Percentiles rank a stretch among this genome's conserved stretches.
These are phyloP conservation scores for Agrocybe praecox DNA, from an alignment of 768 basidiomycete genomes.

Conservation along the genomic window DNA sequence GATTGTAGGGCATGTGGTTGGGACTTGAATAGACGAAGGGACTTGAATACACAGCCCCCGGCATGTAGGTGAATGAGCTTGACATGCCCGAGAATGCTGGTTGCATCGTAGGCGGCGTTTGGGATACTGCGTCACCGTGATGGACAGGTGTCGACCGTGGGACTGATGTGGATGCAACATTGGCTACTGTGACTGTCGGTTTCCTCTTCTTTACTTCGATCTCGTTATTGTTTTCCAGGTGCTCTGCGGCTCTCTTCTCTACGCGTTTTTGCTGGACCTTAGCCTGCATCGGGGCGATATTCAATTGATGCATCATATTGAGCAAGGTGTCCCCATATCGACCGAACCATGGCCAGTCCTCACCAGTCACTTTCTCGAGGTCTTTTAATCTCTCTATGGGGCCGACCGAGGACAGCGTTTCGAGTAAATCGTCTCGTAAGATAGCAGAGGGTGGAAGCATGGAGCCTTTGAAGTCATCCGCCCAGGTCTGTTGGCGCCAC, in stretches of 20 bases:
- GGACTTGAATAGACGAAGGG: neutral
- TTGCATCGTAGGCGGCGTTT: no score
- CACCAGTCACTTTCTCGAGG: slow-evolving; percentile 10
- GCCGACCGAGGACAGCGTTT: slow-evolving; percentile 18
- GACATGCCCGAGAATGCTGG: no score
- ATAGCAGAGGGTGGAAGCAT: slow-evolving; percentile 13
- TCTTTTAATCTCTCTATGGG: slow-evolving; percentile 6
- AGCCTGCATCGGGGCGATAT: neutral
- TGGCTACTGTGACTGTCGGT: neutral
- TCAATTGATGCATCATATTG: neutral
- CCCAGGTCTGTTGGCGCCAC: slow-evolving; percentile 13
- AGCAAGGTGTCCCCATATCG: slow-evolving; percentile 18
- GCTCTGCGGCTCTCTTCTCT: neutral
- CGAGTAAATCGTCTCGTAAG: slow-evolving; percentile 11
- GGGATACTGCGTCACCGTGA: no score
- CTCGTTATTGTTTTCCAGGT: neutral
- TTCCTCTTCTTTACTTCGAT: neutral
- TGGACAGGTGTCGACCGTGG: no score
- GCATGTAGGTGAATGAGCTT: no score
- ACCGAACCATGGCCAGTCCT: slow-evolving; percentile 21
- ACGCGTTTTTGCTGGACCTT: neutral
- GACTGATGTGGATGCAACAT: neutral
- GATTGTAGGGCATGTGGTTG: neutral
- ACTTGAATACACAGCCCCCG: neutral
- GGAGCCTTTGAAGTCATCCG: slow-evolving; percentile 11